Conservation (phyloP, 1,284 basidiomycete genomes). For the Microbotryum scabiosae region DNA sequence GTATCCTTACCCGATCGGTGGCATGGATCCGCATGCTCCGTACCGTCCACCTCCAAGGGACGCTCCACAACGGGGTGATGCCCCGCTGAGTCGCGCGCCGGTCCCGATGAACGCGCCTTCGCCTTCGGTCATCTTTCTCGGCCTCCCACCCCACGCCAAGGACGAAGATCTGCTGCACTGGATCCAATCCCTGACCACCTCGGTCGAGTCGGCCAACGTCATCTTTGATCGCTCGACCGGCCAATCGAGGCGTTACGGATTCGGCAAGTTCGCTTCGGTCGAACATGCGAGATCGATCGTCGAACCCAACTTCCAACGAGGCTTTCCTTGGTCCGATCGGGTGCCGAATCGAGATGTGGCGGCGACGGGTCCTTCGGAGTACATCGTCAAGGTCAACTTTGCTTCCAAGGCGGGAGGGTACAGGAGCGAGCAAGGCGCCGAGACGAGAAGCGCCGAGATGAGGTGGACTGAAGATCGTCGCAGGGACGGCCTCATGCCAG, state of each 20-base stretch:
- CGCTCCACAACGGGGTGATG: too few species aligned
- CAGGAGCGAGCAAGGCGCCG: constrained; percentile 43
- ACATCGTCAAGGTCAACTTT: constrained; percentile 32
- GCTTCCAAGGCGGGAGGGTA: constrained; percentile 43
- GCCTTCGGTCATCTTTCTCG: constrained; percentile 33
- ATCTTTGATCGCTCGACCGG: constrained; percentile 85
- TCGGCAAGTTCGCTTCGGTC: constrained; percentile 75
- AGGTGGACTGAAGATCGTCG: constrained; percentile 50
- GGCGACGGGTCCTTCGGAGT: constrained; percentile 5
- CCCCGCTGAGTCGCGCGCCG: background rate
- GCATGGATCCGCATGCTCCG: too few species aligned
- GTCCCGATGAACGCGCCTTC: constrained; percentile 12
- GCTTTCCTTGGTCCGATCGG: constrained; percentile 26
- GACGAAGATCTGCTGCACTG: constrained; percentile 24
- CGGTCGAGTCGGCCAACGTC: constrained; percentile 59
- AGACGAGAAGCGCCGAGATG: constrained; percentile 37
- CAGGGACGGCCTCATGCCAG: too few species aligned
- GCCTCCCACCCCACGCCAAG: constrained; percentile 28
- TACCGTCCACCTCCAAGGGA: too few species aligned
- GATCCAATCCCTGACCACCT: constrained; percentile 33
- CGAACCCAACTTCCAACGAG: constrained; percentile 50
- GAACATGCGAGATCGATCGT: constrained; percentile 74
- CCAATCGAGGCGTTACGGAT: constrained; percentile 83
- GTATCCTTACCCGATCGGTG: too few species aligned
- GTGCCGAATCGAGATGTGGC: constrained; percentile 11